phyloP scores from a whole-genome alignment of 2,329 filamentous ascomycete species.

The Ramularia endophylla region DNA sequence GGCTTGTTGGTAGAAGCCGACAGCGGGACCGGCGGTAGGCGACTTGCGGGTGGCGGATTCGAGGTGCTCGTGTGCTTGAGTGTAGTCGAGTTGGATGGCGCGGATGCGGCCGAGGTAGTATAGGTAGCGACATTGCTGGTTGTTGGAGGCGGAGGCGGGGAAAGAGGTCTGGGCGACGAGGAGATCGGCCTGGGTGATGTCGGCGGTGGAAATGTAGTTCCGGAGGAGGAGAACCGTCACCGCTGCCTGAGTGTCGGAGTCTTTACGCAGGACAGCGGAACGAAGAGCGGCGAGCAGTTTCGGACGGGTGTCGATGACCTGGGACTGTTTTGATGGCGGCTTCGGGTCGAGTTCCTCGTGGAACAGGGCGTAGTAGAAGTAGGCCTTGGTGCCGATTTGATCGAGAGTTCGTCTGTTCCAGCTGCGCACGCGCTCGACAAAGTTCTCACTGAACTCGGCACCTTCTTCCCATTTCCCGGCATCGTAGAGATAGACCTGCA shows the following conservation, averaged over 20 bases:
- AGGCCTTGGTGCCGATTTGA: constrained; percentile 87
- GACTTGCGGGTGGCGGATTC: constrained; percentile 93
- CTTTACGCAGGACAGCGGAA: constrained; percentile 93
- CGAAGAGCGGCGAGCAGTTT: constrained; percentile 81
- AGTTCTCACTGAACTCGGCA: constrained; percentile 72
- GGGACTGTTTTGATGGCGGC: constrained; percentile 81
- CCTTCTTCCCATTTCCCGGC: constrained; percentile 74
- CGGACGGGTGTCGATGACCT: constrained; percentile 79
- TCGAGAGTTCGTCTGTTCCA: constrained; percentile 93
- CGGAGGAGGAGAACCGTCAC: constrained; percentile 92
- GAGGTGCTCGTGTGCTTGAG: constrained; percentile 90
- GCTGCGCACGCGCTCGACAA: constrained; percentile 78
- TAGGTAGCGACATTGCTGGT: constrained; percentile 93
- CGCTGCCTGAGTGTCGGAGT: constrained; percentile 93
- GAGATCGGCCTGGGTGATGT: constrained; percentile 94
- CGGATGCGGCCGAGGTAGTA: constrained; percentile 97
- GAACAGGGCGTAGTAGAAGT: constrained; percentile 97
- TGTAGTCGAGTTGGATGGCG: constrained; percentile 93
- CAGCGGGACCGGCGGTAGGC: constrained; percentile 78
- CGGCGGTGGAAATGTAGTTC: constrained; percentile 92
- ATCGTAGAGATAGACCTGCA: constrained; percentile 74
- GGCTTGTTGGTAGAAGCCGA: constrained; percentile 92
- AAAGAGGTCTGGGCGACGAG: constrained; percentile 95
- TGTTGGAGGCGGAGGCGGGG: constrained; percentile 89
- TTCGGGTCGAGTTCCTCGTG: constrained; percentile 84